Base-by-base conservation (phyloP, 192 early-diverging fungal species). In the Spizellomyces sp. region DNA sequence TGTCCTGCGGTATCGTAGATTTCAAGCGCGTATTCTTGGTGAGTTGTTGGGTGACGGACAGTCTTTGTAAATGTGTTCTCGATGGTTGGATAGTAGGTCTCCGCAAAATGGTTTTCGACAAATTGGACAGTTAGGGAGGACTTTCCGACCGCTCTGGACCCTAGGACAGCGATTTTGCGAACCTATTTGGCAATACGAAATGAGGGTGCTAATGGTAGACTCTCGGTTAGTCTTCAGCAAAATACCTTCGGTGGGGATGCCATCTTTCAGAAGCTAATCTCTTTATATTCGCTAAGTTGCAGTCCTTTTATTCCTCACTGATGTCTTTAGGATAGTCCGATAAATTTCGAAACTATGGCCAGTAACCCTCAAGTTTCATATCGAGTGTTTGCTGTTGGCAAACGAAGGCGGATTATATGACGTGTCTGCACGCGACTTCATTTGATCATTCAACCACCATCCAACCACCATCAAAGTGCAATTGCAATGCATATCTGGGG, bases 1-100 rank as follows among this genome's bases (percentile, higher is more conserved):
- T 96, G 95, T 62, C 97, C 97, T 8, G 97, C 94, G 8, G 97
- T 98, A 75, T 99, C 97, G 70, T 94, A 91, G 58, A 98, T 96
- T 66, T 93, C 93, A 44, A 90, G 85, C 45, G 86, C 87, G 66
- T 95, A 96, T 76, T 97, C 94, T 75, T 92, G 87, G 52, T 76
- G 89, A 74, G 83, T 82, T 6, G 27, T 72, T 5, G 70, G 70
- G 65, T 92, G 88, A 58, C 87, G 87, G 64, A 99, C 88, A 66
- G 88, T 88, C 79, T 96, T 96, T 17, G 84, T 93, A 77, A 94
- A 91, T 22, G 92, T 92, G 73, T 91, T 94, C 78, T 93, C 95
- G 67, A 99, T 95, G 17, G 97, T 99, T 17, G 97, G 97, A 70
- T 95, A 94, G 75, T 99, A 98, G 57, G 88, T 88, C 52, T 95